These are phyloP conservation scores for Chalara sp. DNA, from an alignment of 2,329 filamentous ascomycete species.

Conservation along the genomic window DNA sequence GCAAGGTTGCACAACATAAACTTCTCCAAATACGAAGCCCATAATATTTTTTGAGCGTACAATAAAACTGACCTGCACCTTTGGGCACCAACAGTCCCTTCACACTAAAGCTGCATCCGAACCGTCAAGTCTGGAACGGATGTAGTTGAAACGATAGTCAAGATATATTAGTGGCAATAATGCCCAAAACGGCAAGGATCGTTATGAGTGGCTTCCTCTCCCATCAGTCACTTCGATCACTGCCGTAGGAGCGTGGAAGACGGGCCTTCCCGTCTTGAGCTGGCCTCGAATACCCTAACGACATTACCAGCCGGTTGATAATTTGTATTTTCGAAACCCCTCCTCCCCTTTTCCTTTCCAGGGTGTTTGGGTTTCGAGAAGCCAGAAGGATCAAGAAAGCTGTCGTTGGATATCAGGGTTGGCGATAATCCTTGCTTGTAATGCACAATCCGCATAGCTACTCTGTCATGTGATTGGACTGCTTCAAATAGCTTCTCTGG, in stretches of 20 bases:
- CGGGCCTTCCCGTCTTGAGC: background rate
- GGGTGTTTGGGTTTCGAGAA: no score
- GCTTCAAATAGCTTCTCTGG: no score
- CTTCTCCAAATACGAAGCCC: background rate
- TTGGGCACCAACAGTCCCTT: slow-evolving; percentile 1
- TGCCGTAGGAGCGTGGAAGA: background rate
- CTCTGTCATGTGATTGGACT: no score
- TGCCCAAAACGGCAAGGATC: background rate
- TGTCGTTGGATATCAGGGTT: no score
- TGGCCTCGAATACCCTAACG: no score
- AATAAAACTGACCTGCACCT: slow-evolving; percentile 3
- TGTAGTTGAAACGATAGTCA: background rate
- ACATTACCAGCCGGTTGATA: no score
- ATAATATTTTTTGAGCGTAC: background rate
- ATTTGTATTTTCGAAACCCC: no score
- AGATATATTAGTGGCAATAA: background rate
- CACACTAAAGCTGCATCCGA: background rate
- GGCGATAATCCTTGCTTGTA: no score
- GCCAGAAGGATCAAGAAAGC: no score
- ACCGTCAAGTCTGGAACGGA: background rate
- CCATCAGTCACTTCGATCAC: background rate
- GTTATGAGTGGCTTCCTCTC: background rate
- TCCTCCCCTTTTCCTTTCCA: no score
- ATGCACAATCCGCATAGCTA: no score
- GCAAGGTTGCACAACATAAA: background rate